Evolutionary conservation across 1,284 basidiomycete species (phyloP).

Genomic region (Malassezia vespertilionis): DNA sequence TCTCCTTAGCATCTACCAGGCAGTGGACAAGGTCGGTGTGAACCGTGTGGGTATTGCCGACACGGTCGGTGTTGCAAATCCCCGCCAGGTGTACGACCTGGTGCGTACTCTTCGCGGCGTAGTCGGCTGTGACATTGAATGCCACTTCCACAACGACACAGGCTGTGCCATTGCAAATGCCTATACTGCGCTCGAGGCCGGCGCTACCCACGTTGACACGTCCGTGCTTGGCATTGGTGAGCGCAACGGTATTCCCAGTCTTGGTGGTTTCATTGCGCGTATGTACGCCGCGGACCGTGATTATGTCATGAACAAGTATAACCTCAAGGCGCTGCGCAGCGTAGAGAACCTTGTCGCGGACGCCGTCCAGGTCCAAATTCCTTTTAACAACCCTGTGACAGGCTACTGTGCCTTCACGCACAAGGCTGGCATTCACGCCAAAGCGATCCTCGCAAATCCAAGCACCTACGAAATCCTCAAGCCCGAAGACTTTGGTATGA

Average conservation of each 20-base stretch:
- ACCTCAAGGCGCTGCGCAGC: conserved; percentile 89
- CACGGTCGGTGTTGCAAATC: conserved; percentile 97
- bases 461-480: conserved; percentile 63
- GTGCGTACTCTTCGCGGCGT: conserved; percentile 91
- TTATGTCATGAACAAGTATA: conserved; percentile 99
- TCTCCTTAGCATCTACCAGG: conserved; percentile 95
- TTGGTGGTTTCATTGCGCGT: conserved; percentile 91
- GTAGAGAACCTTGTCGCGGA: conserved; percentile 98
- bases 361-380: conserved; percentile 93
- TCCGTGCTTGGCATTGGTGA: conserved; percentile 91
- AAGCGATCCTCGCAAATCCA: conserved; percentile 99
- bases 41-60: conserved; percentile 99
- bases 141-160: conserved; percentile 98
- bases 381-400: conserved; percentile 78
- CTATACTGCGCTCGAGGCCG: conserved; percentile 94
- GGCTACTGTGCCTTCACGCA: conserved; percentile 99
- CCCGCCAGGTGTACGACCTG: conserved; percentile 95
- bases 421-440: conserved; percentile 99
- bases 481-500: conserved; percentile 86
- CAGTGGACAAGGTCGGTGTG: conserved; percentile 98
- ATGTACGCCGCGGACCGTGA: conserved; percentile 75
- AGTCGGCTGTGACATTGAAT: conserved; percentile 66
- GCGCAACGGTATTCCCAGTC: conserved; percentile 95
- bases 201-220: conserved; percentile 89
- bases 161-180: conserved; percentile 90